Evolutionary conservation across 441 rosid species (phyloP).

Genomic region (Populus hybrid): DNA sequence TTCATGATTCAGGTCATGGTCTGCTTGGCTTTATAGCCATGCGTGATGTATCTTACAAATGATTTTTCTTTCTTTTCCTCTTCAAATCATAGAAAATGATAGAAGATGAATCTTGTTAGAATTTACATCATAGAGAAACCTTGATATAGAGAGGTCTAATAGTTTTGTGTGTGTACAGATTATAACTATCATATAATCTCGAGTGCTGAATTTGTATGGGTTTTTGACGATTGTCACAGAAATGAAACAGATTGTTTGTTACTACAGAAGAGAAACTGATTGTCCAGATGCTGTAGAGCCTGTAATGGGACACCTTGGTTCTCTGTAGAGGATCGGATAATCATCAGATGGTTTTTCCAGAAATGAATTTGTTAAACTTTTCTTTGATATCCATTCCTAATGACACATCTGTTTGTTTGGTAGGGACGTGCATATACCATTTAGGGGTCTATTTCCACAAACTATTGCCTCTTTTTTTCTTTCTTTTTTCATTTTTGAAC

Average conservation of each 20-base stretch:
- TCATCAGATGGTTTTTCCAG: not conserved
- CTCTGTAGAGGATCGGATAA: not conserved
- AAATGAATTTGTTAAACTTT: not conserved
- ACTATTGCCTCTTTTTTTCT: not conserved
- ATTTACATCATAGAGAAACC: slow-evolving; percentile 10
- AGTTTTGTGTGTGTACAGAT: slow-evolving; percentile 8
- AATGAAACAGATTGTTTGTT: slow-evolving; percentile 5
- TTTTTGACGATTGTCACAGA: slow-evolving; percentile 12
- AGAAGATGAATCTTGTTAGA: slow-evolving; percentile 13
- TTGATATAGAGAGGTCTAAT: not conserved
- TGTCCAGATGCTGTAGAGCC: not conserved
- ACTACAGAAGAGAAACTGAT: not conserved
- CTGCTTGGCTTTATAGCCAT: slow-evolving; percentile 16
- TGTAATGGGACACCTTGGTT: not conserved
- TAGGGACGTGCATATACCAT: slow-evolving; percentile 4
- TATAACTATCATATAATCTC: not conserved
- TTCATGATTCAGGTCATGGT: slow-evolving; percentile 38
- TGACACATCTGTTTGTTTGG: not conserved
- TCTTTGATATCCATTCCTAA: not conserved
- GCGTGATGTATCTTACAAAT: slow-evolving; percentile 6
- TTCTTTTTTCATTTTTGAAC: not conserved
- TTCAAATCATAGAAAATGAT: slow-evolving; percentile 7
- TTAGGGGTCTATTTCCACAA: not conserved
- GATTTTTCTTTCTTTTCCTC: not conserved
- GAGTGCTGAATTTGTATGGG: slow-evolving; percentile 13